These are phyloP conservation scores for Daldinia vernicosa DNA, from an alignment of 495 filamentous ascomycete species.

Conservation along the genomic window DNA sequence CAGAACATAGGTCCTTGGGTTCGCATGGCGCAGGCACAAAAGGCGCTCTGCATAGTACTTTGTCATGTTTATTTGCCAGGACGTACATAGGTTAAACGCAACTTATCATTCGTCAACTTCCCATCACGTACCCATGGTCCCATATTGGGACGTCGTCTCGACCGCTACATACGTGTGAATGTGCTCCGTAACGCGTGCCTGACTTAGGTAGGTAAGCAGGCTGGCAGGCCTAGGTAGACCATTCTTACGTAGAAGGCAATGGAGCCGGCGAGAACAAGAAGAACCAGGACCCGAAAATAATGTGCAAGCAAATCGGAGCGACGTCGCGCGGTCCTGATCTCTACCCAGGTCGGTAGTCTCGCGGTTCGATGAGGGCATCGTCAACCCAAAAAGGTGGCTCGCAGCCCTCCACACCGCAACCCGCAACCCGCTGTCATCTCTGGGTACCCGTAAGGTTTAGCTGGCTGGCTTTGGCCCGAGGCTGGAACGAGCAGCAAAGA, in stretches of 20 bases:
- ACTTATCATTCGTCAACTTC: slow-evolving; percentile 21
- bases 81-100: not conserved
- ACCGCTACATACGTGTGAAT: slow-evolving; percentile 34
- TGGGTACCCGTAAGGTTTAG: not conserved
- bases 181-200: slow-evolving; percentile 27
- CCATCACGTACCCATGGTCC: slow-evolving; percentile 21
- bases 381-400: slow-evolving; percentile 42
- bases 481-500: slow-evolving; percentile 12
- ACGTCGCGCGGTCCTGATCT: slow-evolving; percentile 25
- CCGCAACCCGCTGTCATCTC: slow-evolving; percentile 28
- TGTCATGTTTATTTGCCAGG: slow-evolving; percentile 22
- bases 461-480: slow-evolving; percentile 13
- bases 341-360: slow-evolving; percentile 32
- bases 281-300: slow-evolving; percentile 3
- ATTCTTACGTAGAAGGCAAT: not conserved
- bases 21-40: slow-evolving; percentile 44
- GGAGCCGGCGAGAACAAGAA: slow-evolving; percentile 5
- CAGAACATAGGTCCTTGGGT: slow-evolving; percentile 20
- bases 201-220: slow-evolving; percentile 7
- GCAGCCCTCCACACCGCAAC: slow-evolving; percentile 37
- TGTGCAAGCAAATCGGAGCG: slow-evolving; percentile 37
- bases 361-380: slow-evolving; percentile 40
- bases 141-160: slow-evolving; percentile 20
- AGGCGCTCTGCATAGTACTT: slow-evolving; percentile 29
- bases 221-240: no score